These are phyloP conservation scores for Luvunga scandens DNA, from an alignment of 345 rosid species.

Conservation along the genomic window DNA sequence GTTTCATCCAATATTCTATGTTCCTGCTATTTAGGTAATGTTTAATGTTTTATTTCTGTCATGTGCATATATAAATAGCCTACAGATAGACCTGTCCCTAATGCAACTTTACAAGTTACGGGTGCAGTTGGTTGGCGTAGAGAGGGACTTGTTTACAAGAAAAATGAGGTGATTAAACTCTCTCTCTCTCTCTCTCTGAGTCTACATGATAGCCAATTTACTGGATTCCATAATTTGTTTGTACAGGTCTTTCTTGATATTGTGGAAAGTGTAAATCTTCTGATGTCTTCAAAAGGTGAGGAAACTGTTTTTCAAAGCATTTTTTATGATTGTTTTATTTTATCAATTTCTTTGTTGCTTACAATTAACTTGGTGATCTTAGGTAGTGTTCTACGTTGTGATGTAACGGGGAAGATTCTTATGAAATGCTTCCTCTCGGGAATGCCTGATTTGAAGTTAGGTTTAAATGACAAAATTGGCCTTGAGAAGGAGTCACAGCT, in stretches of 20 bases:
- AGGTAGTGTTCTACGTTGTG: slow-evolving; percentile 96
- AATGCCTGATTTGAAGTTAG: slow-evolving; percentile 99
- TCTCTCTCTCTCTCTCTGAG: not conserved
- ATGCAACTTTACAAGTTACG: slow-evolving; percentile 98
- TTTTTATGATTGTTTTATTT: not conserved
- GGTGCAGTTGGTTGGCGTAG: slow-evolving; percentile 99
- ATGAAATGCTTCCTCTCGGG: slow-evolving; percentile 99
- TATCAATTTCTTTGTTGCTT: not conserved
- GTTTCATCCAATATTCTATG: slow-evolving; percentile 6
- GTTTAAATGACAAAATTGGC: slow-evolving; percentile 98
- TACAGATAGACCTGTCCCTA: slow-evolving; percentile 87
- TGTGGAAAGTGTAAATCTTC: slow-evolving; percentile 98
- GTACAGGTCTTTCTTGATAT: slow-evolving; percentile 93
- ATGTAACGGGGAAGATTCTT: slow-evolving; percentile 93
- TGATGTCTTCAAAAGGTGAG: slow-evolving; percentile 96
- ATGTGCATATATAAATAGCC: slow-evolving; percentile 41
- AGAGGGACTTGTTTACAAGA: slow-evolving; percentile 93
- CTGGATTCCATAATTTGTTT: slow-evolving; percentile 19
- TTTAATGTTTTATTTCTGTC: slow-evolving; percentile 6
- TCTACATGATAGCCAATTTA: slow-evolving; percentile 3
- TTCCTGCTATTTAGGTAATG: slow-evolving; percentile 1
- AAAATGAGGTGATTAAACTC: slow-evolving; percentile 73
- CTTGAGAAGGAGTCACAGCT: slow-evolving; percentile 97
- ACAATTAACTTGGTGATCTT: slow-evolving; percentile 25
- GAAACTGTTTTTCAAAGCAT: slow-evolving; percentile 12